Percentiles rank a stretch among this genome's conserved stretches.
These are phyloP conservation scores for Mycena indigotica DNA, from an alignment of 768 basidiomycete genomes.

Conservation along the genomic window DNA sequence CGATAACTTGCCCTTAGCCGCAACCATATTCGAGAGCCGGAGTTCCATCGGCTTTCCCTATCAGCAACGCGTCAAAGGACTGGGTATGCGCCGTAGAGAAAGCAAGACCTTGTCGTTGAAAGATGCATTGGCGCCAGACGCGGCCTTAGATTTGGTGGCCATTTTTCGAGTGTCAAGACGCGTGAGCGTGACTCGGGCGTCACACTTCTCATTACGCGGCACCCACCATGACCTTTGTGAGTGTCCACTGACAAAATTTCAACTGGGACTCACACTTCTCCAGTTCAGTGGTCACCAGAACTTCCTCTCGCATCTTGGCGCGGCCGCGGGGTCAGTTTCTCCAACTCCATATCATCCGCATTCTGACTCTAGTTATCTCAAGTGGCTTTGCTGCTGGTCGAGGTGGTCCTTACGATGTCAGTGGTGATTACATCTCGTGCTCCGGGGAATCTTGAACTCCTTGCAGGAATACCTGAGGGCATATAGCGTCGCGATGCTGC, in stretches of 20 bases:
- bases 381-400: constrained; percentile 48
- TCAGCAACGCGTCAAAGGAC: constrained; percentile 22
- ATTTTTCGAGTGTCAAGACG: constrained; percentile 34
- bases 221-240: constrained; percentile 11
- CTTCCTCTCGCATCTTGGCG: constrained; percentile 58
- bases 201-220: too few relatives aligned
- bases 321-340: constrained; percentile 31
- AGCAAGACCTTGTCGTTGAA: constrained; percentile 81
- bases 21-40: constrained; percentile 94
- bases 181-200: constrained; percentile 21
- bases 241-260: too few relatives aligned
- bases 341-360: constrained; percentile 8
- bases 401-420: constrained; percentile 74
- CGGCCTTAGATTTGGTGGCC: constrained; percentile 40
- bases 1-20: constrained; percentile 78
- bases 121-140: constrained; percentile 67
- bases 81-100: constrained; percentile 4
- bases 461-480: constrained; percentile 95
- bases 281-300: constrained; percentile 59
- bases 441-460: too few relatives aligned
- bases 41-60: constrained; percentile 99
- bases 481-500: constrained; percentile 93
- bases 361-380: constrained; percentile 48
- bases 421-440: too few relatives aligned
- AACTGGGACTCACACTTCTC: constrained; percentile 14